Base-by-base conservation (phyloP, 768 basidiomycete species). In the Tylopilus intermedius region DNA sequence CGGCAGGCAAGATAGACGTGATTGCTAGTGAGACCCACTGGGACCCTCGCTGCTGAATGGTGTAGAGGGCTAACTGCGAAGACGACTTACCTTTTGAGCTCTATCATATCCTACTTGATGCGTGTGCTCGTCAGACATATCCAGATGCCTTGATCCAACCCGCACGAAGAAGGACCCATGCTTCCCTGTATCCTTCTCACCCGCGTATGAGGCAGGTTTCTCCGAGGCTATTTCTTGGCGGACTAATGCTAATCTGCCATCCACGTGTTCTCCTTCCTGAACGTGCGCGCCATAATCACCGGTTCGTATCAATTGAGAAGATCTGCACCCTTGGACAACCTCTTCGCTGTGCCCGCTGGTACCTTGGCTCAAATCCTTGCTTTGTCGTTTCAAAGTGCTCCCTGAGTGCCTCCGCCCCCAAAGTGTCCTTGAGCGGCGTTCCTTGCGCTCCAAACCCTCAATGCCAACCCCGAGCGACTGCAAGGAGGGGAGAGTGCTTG, bases 11-110 rank as follows among this genome's bases (percentile, higher is more conserved):
- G n/a, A 67, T 67, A 14, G 66, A 67, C 10, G 52, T 67, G 22
- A 69, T 49, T 0, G 67, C 66, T 30, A 65, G 26, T 6, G 66
- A 66, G 38, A 67, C 67, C 4, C 50, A 63, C 66, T 67, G 22
- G 29, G 1, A 21, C 2, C 13, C 33, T 33, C 33, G 33, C 10
- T 30, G 13, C 5, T 54, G 38, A 53, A 27, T 27, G 7, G 24
- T 9, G 2, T n/a, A 26, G 14, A 24, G 42, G 38, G 42, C 1
- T 6, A 26, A 29, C 30, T 2, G 4, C 3, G 2, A 41, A 45
- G n/a, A 33, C 14, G 26, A 51, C 49, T 13, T 29, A 61, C 63
- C 57, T 51, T 59, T 64, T 61, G 51, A 61, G 74, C 58, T 65
- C 62, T 50, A 60, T 56, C 15, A 66, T 74, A 54, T 54, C 67